Conservation (phyloP, 805 yeast genomes). For the Metschnikowia similis region DNA sequence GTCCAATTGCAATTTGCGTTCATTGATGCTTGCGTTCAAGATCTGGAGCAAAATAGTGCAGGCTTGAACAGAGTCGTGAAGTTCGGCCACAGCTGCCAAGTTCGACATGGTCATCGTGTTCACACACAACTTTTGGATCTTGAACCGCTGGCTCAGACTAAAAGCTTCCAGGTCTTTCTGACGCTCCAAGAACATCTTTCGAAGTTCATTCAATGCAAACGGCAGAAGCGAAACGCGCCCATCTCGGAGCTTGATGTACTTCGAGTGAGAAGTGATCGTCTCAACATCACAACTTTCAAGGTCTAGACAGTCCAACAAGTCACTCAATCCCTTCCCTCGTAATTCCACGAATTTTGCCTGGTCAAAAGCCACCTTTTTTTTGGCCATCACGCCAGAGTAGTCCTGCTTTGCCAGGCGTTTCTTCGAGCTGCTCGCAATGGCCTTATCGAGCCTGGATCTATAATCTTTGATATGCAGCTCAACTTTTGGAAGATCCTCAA, state of each 20-base stretch:
- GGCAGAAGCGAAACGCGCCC: neutral
- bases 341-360: neutral
- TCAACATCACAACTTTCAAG: neutral
- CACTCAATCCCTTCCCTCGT: neutral
- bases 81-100: slow-evolving; percentile 16
- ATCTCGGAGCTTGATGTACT: neutral
- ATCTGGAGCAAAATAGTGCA: slow-evolving; percentile 36
- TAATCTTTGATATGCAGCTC: slow-evolving; percentile 5
- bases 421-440: neutral
- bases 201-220: slow-evolving; percentile 5
- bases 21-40: slow-evolving; percentile 37
- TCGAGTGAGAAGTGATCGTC: neutral
- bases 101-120: slow-evolving; percentile 21
- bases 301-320: neutral
- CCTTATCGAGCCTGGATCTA: neutral
- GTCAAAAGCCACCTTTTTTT: neutral
- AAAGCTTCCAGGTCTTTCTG: slow-evolving; percentile 18
- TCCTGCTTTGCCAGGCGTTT: neutral
- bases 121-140: slow-evolving; percentile 25
- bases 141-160: slow-evolving; percentile 14
- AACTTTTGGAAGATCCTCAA: neutral
- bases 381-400: neutral
- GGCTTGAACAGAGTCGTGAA: slow-evolving; percentile 25
- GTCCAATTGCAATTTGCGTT: slow-evolving; percentile 45
- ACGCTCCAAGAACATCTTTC: neutral